Base-by-base conservation (phyloP, 768 basidiomycete genomes). In the Serpula lacrymans region DNA sequence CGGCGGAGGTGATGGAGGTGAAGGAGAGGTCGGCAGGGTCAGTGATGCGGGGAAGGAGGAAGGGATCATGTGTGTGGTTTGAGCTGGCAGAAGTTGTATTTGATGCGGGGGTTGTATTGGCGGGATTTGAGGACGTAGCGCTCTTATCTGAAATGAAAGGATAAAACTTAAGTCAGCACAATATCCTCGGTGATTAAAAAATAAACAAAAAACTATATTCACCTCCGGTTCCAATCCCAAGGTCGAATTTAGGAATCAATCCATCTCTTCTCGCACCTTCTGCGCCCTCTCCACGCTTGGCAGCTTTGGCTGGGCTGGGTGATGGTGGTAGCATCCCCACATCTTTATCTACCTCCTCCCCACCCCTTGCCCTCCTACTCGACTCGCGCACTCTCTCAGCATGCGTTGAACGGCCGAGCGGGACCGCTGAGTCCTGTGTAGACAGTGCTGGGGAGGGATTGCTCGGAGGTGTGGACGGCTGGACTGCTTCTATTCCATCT, bases 321-420 rank as follows among this genome's bases (percentile, higher is more conserved):
- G 74, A 75, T 1, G 73, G 72, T 21, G 75, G 74, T 9, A 74
- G 59, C 62, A 69, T 68, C 23, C 57, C 57, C 12, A 71, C 55
- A 39, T 74, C 71, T 34, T 56, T 53, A 12, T 70, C 72, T 5
- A 64, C 54, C 21, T 68, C 62, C 6, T 51, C 54, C 2, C 39
- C 24, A 4, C 52, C 50, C 23, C 42, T 45, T 18, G 41, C 21
- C 30, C 27, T 26, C 37, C 46, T 51, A 20, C 50, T 50, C 23
- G 55, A 56, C 25, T 62, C 54, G 25, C 31, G 58, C 6, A 52
- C 44, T 37, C 63, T 62, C 44, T 71, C 71, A n/a, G 55, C 43
- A 34, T 71, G 62, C 23, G 62, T 67, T n/a, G 69, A 62, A 35
- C 59, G 58, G 2, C 63, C 70, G 21, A 69, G 56, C 17, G 65